phyloP scores from a whole-genome alignment of 108 stramenopile genomes.

The Nannochloropsis gaditana region DNA sequence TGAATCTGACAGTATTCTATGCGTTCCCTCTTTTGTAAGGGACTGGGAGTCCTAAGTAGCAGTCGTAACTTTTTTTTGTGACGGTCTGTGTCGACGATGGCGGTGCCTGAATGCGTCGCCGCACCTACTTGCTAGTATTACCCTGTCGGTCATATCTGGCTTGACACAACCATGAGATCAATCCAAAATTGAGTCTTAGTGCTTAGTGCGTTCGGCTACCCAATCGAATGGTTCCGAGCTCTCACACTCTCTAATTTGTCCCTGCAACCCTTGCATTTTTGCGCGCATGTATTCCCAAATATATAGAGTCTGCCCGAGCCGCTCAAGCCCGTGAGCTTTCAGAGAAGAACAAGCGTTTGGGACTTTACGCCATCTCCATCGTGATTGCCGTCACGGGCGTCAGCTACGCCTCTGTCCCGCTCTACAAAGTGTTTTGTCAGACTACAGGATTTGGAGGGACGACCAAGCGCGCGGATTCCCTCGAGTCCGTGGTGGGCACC shows the following conservation, averaged over 20 bases:
- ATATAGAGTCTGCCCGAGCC: not conserved
- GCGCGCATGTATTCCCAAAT: not conserved
- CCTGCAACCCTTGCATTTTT: not conserved
- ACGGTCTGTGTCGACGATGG: too few species aligned
- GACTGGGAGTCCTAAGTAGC: too few species aligned
- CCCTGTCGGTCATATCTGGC: too few species aligned
- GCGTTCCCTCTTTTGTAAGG: too few species aligned
- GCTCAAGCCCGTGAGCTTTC: not conserved
- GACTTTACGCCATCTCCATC: conserved; percentile 48
- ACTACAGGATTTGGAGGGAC: conserved; percentile 98
- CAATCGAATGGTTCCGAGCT: not conserved
- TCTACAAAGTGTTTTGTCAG: conserved; percentile 99
- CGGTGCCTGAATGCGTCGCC: too few species aligned
- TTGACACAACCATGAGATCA: not conserved
- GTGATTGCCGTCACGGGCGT: conserved; percentile 54
- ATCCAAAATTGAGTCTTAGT: not conserved
- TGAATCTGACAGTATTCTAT: too few species aligned
- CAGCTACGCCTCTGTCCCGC: conserved; percentile 89
- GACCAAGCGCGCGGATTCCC: conserved; percentile 62
- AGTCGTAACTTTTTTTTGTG: too few species aligned
- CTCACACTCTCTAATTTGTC: not conserved
- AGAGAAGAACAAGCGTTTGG: conserved; percentile 38
- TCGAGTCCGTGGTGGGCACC: not conserved
- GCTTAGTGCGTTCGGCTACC: not conserved
- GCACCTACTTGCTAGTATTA: too few species aligned